Evolutionary conservation across 257 asterid genomes (phyloP).

Genomic region (Linaria vulgaris): DNA sequence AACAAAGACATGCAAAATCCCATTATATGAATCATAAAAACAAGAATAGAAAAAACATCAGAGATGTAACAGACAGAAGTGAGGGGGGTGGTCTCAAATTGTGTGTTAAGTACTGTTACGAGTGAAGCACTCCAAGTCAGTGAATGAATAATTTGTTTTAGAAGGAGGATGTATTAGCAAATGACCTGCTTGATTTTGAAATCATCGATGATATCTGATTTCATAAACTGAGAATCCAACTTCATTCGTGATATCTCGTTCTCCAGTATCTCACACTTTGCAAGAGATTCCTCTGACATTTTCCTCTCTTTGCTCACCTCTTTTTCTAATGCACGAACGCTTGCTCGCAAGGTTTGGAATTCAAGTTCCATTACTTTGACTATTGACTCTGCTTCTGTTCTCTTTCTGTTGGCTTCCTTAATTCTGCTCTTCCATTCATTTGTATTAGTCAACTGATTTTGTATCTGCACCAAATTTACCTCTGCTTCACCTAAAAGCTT

Average conservation of each 20-base stretch:
- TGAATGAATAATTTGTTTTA: neutral
- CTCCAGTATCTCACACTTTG: slow-evolving; percentile 42
- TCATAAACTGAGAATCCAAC: slow-evolving; percentile 42
- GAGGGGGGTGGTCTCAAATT: neutral
- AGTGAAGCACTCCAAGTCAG: no score
- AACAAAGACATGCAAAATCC: no score
- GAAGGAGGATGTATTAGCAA: slow-evolving; percentile 9
- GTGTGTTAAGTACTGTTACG: no score
- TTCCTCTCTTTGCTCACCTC: slow-evolving; percentile 45
- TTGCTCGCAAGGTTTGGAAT: slow-evolving; percentile 42
- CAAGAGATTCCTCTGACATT: slow-evolving; percentile 51
- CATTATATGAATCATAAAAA: no score
- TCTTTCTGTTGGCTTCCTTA: slow-evolving; percentile 40
- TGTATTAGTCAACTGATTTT: slow-evolving; percentile 39
- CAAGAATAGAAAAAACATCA: no score
- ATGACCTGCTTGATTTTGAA: slow-evolving; percentile 63
- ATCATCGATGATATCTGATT: slow-evolving; percentile 47
- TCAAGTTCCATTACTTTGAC: slow-evolving; percentile 40
- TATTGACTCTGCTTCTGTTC: slow-evolving; percentile 46
- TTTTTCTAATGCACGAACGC: slow-evolving; percentile 36
- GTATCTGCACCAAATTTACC: slow-evolving; percentile 32
- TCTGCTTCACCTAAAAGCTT: slow-evolving; percentile 53
- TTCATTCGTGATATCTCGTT: slow-evolving; percentile 50
- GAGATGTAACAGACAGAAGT: neutral
- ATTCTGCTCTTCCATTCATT: slow-evolving; percentile 38